Conservation (phyloP, 2,329 filamentous ascomycete species). For the Samsoniella hepiali region DNA sequence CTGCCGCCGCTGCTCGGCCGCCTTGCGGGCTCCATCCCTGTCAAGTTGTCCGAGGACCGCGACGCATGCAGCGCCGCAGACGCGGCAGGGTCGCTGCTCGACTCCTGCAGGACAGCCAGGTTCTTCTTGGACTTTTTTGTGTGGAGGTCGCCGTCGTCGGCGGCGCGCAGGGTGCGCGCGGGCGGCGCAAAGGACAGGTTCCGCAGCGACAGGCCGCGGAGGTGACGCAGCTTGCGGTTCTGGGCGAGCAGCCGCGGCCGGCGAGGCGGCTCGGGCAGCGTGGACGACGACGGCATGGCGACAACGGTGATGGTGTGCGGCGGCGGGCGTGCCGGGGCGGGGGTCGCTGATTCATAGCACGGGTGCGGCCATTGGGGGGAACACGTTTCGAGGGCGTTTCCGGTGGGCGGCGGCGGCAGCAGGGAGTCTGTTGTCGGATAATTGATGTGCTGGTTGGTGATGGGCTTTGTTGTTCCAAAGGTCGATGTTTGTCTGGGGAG, state of each 20-base stretch:
- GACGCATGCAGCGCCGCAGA: slow-evolving; percentile 47
- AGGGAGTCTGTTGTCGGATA: background rate
- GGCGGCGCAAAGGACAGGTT: slow-evolving; percentile 70
- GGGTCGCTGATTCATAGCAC: slow-evolving; percentile 9
- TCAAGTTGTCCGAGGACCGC: slow-evolving; percentile 51
- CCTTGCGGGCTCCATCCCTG: slow-evolving; percentile 29
- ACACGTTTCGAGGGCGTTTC: too few relatives aligned
- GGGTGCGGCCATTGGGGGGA: slow-evolving; percentile 7
- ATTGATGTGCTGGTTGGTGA: background rate
- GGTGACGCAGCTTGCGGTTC: slow-evolving; percentile 85
- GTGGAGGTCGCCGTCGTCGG: slow-evolving; percentile 70
- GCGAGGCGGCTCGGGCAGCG: slow-evolving; percentile 34
- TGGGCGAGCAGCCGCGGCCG: slow-evolving; percentile 58
- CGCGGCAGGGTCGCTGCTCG: slow-evolving; percentile 29
- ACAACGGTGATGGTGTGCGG: background rate
- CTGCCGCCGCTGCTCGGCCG: slow-evolving; percentile 20
- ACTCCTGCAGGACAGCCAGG: slow-evolving; percentile 49
- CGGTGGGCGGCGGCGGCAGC: too few relatives aligned
- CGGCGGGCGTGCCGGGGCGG: background rate
- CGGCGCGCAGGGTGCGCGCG: slow-evolving; percentile 54
- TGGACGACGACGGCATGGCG: slow-evolving; percentile 27
- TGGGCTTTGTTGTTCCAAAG: background rate
- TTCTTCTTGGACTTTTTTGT: slow-evolving; percentile 48
- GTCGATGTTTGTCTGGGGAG: background rate
- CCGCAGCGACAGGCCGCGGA: slow-evolving; percentile 81